Evolutionary conservation across 805 yeast species (phyloP), one percentile per base, ranked within the genome.

Genomic region (Priceomyces medius): DNA sequence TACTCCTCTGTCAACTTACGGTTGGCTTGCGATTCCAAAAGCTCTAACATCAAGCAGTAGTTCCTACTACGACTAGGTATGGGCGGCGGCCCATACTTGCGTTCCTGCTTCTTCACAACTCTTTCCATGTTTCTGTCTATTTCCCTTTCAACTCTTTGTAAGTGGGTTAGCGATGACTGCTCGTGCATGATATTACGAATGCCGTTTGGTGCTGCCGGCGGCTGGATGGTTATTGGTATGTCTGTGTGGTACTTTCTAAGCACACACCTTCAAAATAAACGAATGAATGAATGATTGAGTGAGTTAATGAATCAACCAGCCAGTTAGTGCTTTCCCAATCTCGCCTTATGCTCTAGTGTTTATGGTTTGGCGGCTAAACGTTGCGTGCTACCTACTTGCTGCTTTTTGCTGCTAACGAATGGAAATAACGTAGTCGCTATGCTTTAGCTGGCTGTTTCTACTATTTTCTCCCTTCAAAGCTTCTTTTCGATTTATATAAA

Each of bases 11-110:
- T 56, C 35, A 75, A 59, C 37, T 59, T 60, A 35, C 62, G 63
- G 54, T 77, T 76, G 32, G 73, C 67, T 45, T 60, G 69, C 12
- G 68, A 59, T 53, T 78, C 83, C 33, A 74, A 57, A 8, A 65
- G 59, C 49, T 78, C 83, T 27, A 77, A 61, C 49, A 58, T 61
- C 17, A 68, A 44, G n/a, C 70, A 61, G 53, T 76, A 75, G 4
- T 67, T 58, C 40, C 61, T 52, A 1, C 64, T 56, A 39, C 54
- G 57, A 31, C 56, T 48, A 26, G 48, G 55, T 13, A 59, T 43
- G 4, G 74, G 73, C n/a, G 43, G 43, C 45, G 64, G 46, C 40
- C 67, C 59, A 39, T 50, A 53, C 38, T 50, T 51, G 12, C 29
- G 21, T 20, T 29, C 42, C 12, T 5, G 6, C 14, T 31, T 31